Percentiles rank a stretch among this genome's conserved stretches.
phyloP scores from a whole-genome alignment of 177 flowering plant genomes.

The Viscum album region DNA sequence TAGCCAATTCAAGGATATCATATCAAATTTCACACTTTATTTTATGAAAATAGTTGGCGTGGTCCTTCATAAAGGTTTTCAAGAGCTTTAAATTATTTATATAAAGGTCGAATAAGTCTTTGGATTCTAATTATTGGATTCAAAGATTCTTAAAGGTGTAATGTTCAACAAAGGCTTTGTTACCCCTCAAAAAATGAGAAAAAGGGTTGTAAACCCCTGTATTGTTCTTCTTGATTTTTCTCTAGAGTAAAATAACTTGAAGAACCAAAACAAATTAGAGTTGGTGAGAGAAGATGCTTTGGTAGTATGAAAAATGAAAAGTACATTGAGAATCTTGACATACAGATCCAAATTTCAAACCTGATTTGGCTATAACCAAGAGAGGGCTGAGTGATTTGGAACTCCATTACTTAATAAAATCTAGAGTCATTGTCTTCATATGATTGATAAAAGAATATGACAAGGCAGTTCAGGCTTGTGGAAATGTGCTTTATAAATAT shows the following conservation, averaged over 20 bases:
- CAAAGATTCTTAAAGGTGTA: constrained; percentile 76
- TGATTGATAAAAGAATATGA: constrained; percentile 85
- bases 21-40: constrained; percentile 92
- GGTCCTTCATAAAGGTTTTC: constrained; percentile 77
- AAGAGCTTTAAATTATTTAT: constrained; percentile 86
- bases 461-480: constrained; percentile 89
- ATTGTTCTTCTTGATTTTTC: constrained; percentile 87
- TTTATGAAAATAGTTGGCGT: constrained; percentile 84
- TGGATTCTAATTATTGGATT: constrained; percentile 89
- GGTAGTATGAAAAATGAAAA: constrained; percentile 90
- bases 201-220: constrained; percentile 74
- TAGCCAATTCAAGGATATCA: constrained; percentile 76
- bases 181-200: constrained; percentile 95
- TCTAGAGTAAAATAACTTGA: constrained; percentile 91
- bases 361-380: constrained; percentile 84
- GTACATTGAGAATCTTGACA: constrained; percentile 60
- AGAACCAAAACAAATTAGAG: constrained; percentile 95
- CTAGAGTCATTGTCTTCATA: constrained; percentile 85
- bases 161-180: constrained; percentile 94
- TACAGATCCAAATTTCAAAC: constrained; percentile 73
- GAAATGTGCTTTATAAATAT: constrained; percentile 83
- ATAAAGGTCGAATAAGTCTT: constrained; percentile 89
- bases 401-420: constrained; percentile 80
- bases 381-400: constrained; percentile 95
- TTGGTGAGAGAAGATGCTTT: constrained; percentile 84